Evolutionary conservation across 345 rosid genomes (phyloP), one percentile per base, ranked within the genome.

Genomic region (Erucastrum elatum): DNA sequence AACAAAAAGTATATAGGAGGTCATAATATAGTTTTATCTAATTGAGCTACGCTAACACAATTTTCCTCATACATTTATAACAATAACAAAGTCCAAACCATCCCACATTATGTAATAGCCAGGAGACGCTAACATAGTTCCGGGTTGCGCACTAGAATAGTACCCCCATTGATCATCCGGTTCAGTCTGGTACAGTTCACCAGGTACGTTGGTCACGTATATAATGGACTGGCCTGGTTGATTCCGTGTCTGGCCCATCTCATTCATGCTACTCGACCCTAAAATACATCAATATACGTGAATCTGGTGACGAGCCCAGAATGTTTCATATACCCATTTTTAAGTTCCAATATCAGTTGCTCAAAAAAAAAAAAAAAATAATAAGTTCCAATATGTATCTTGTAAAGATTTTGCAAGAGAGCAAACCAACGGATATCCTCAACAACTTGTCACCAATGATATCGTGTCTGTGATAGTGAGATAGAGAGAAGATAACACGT

Each of bases 181-280:
- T 64, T 82, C 81, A 12, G 87, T 77, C 8, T 34, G 60, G 70
- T 84, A 87, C 73, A 86, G 17, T 72, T 75, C 78, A 9, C 84
- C 91, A 0, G 95, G 90, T 63, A 80, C 81, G 25, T 82, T 79
- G 0, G 87, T 85, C 60, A 86, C 85, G 71, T 3, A 34, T 12
- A 13, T 15, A 33, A 61, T 68, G 74, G 27, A 76, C 26, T 59
- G 30, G 64, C 26, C 63, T 12, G 21, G 69, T 60, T 62, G 10
- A 8, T 61, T 61, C 66, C 17, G 17, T 7, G 53, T 46, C 53
- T 3, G 17, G 37, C 70, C 75, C 80, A 26, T 25, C 6, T 59
- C 15, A 13, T 4, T 26, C 30, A 8, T 56, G 59, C 16, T 55
- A 39, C 13, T 39, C 13, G 46, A 39, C 46, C 46, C 46, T 44